Conservation (phyloP, 148 eudicot species). For the Cornus florida region DNA sequence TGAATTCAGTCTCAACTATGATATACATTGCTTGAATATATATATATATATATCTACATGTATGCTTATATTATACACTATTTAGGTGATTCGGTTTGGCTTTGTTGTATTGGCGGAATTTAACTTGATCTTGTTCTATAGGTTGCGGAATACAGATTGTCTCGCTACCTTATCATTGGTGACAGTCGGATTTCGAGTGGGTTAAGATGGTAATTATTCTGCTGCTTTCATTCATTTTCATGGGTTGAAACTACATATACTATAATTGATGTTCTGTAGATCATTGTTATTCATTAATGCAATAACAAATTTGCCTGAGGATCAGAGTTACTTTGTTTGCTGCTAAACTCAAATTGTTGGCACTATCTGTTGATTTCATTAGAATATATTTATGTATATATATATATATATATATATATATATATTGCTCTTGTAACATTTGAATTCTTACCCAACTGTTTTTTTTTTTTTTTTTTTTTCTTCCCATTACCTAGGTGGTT, state of each 20-base stretch:
- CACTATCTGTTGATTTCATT: no score
- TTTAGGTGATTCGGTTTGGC: no score
- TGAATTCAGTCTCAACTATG: not conserved
- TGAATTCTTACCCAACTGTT: not conserved
- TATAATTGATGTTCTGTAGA: no score
- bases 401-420: no score
- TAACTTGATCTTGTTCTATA: not conserved
- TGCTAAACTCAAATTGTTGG: not conserved
- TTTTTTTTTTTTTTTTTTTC: not conserved
- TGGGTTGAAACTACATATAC: not conserved
- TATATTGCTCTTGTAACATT: not conserved
- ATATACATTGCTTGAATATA: not conserved
- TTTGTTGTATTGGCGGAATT: not conserved
- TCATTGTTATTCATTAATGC: not conserved
- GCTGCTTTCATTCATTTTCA: not conserved
- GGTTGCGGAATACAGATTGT: not conserved
- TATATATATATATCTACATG: no score
- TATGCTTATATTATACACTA: not conserved
- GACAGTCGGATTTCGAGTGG: not conserved
- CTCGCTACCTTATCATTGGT: not conserved
- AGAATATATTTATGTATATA: no score
- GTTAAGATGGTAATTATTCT: conserved; percentile 1
- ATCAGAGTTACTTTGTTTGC: not conserved
- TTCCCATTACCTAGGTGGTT: conserved; percentile 31
- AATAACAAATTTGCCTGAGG: not conserved